phyloP scores from a whole-genome alignment of 352 stramenopile species.

The Globisporangium nunn region DNA sequence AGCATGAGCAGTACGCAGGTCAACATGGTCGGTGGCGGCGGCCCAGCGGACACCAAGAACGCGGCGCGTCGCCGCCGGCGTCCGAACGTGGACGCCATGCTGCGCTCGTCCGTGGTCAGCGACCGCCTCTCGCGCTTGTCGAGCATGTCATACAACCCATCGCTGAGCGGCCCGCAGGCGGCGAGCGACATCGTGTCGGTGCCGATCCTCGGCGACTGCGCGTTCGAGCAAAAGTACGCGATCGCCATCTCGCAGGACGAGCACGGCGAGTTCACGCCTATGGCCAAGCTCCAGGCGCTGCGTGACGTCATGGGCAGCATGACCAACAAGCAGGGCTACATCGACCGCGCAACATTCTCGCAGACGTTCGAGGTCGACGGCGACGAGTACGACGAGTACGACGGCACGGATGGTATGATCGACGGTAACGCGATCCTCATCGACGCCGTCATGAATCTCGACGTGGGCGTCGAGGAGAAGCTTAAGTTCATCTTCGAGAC shows the following conservation, averaged over 20 bases:
- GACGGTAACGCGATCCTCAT: slow-evolving; percentile 76
- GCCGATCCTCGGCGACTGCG: slow-evolving; percentile 59
- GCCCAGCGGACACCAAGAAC: not conserved
- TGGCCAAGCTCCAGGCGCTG: slow-evolving; percentile 58
- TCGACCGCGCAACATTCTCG: slow-evolving; percentile 72
- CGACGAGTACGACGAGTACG: slow-evolving; percentile 50
- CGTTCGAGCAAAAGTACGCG: slow-evolving; percentile 59
- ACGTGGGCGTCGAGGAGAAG: slow-evolving; percentile 69
- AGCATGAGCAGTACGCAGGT: slow-evolving; percentile 25
- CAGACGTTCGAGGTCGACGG: slow-evolving; percentile 60
- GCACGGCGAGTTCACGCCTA: slow-evolving; percentile 24
- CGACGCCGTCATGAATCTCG: slow-evolving; percentile 71
- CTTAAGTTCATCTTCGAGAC: slow-evolving; percentile 83
- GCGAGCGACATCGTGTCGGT: slow-evolving; percentile 49
- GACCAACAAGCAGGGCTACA: slow-evolving; percentile 48
- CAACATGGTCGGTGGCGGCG: slow-evolving; percentile 22
- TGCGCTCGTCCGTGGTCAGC: slow-evolving; percentile 54
- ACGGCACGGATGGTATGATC: slow-evolving; percentile 42
- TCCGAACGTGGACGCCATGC: slow-evolving; percentile 59
- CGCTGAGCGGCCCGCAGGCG: slow-evolving; percentile 18
- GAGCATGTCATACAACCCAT: slow-evolving; percentile 47
- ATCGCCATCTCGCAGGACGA: slow-evolving; percentile 60
- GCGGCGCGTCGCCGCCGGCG: slow-evolving; percentile 39
- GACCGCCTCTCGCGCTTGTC: slow-evolving; percentile 45
- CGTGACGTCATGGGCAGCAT: slow-evolving; percentile 74